phyloP scores from a whole-genome alignment of 1,139 yeast species.

The Yamadazyma pseudoaaseri region DNA sequence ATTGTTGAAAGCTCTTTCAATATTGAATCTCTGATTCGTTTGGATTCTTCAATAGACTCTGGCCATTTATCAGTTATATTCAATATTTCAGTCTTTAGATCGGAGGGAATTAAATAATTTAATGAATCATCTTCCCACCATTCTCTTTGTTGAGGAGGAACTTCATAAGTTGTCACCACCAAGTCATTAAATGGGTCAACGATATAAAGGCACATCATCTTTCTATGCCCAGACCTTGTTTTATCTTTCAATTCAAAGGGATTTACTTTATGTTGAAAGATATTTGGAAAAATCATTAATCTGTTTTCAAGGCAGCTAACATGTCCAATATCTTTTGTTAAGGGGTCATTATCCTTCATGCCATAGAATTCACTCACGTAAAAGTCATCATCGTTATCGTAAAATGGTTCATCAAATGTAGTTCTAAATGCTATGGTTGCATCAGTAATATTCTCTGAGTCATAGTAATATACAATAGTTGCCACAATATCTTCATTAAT shows the following conservation, averaged over 20 bases:
- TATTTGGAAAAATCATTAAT: conserved; percentile 39
- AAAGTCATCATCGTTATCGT: conserved; percentile 33
- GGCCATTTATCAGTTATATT: conserved; percentile 18
- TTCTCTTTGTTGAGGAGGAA: conserved; percentile 42
- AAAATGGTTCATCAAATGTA: conserved; percentile 31
- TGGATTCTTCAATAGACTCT: conserved; percentile 24
- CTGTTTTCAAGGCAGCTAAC: conserved; percentile 26
- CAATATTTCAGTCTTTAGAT: conserved; percentile 11
- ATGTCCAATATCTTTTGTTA: conserved; percentile 23
- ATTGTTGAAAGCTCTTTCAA: conserved; percentile 32
- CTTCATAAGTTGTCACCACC: conserved; percentile 29
- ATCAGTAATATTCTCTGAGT: conserved; percentile 36
- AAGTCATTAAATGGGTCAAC: conserved; percentile 35
- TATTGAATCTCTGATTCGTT: conserved; percentile 22
- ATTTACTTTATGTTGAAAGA: conserved; percentile 40
- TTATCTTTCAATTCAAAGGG: conserved; percentile 36
- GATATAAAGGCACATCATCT: conserved; percentile 40
- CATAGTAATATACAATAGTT: conserved; percentile 42
- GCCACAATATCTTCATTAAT: conserved; percentile 44
- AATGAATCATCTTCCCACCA: conserved; percentile 31
- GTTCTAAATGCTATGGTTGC: conserved; percentile 32
- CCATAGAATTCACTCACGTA: conserved; percentile 29
- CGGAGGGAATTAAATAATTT: conserved; percentile 13
- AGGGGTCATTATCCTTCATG: conserved; percentile 24
- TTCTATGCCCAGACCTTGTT: conserved; percentile 36